phyloP scores from a whole-genome alignment of 2,329 filamentous ascomycete genomes.

The Aspergillus aculeatus region DNA sequence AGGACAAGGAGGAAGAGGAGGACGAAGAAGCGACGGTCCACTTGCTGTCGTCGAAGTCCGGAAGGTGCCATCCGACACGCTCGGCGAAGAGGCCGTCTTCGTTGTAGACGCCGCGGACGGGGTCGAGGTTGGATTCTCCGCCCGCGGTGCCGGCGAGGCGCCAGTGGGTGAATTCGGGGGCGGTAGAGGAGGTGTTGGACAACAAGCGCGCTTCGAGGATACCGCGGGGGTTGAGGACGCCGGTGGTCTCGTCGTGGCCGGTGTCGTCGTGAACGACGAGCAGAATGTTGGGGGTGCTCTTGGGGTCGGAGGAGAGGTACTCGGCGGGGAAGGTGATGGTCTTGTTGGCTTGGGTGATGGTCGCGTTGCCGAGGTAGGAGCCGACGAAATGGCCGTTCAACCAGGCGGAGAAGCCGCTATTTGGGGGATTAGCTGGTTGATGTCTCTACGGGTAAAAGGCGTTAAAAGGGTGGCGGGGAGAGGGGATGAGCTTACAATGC shows the following conservation, averaged over 20 bases:
- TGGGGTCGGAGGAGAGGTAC: slow-evolving; percentile 35
- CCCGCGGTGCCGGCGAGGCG: slow-evolving; percentile 59
- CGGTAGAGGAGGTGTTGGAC: slow-evolving; percentile 37
- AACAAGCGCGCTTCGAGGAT: slow-evolving; percentile 50
- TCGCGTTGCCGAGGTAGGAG: slow-evolving; percentile 50
- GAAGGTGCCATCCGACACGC: slow-evolving; percentile 59
- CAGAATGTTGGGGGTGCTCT: slow-evolving; percentile 55
- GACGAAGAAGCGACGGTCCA: slow-evolving; percentile 41
- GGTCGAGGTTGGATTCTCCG: slow-evolving; percentile 53
- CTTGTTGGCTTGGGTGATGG: slow-evolving; percentile 22
- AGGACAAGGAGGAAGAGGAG: slow-evolving; percentile 31
- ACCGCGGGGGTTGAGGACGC: slow-evolving; percentile 31
- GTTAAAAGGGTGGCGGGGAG: not conserved
- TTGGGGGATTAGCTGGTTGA: not conserved
- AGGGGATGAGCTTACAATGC: slow-evolving; percentile 40
- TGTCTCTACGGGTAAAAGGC: too few relatives aligned
- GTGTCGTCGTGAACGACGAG: slow-evolving; percentile 61
- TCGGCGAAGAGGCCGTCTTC: slow-evolving; percentile 61
- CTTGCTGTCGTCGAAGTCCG: slow-evolving; percentile 51
- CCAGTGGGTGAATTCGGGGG: slow-evolving; percentile 54
- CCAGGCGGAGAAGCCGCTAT: slow-evolving; percentile 56
- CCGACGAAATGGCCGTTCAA: slow-evolving; percentile 58
- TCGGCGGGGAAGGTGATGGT: slow-evolving; percentile 53
- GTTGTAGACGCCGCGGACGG: slow-evolving; percentile 55
- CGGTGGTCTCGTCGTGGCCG: slow-evolving; percentile 31